phyloP scores from a whole-genome alignment of 768 basidiomycete genomes.

The Strobilomyces dryophilus region DNA sequence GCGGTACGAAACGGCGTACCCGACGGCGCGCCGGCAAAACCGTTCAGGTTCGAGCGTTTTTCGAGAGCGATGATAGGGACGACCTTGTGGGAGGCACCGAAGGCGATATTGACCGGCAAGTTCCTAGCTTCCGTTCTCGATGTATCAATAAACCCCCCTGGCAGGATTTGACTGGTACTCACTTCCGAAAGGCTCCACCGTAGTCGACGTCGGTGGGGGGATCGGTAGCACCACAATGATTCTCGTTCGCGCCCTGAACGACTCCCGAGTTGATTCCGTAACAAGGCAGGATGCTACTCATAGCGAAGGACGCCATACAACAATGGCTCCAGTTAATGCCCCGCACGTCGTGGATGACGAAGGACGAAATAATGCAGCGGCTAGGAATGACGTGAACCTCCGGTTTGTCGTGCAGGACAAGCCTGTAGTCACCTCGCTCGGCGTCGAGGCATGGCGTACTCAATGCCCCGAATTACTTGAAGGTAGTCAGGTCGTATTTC shows the following conservation, averaged over 20 bases:
- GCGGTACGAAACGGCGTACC: background rate
- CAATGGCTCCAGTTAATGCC: constrained; percentile 1
- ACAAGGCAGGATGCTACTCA: constrained; percentile 1
- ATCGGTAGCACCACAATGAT: constrained; percentile 51
- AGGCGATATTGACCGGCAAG: constrained; percentile 52
- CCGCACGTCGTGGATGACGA: background rate
- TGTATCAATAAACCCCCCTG: background rate
- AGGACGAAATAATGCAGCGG: constrained; percentile 11
- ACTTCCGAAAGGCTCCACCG: constrained; percentile 44
- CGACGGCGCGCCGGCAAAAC: constrained; percentile 26
- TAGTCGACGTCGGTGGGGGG: constrained; percentile 71
- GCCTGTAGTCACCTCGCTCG: constrained; percentile 50
- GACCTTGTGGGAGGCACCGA: constrained; percentile 64
- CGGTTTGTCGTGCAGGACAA: constrained; percentile 57
- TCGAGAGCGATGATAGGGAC: constrained; percentile 76
- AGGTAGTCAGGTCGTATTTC: constrained; percentile 48
- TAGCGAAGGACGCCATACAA: background rate
- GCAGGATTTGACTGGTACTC: constrained; percentile 58
- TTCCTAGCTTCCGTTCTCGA: background rate
- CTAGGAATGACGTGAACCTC: constrained; percentile 34
- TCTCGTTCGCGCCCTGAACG: constrained; percentile 37
- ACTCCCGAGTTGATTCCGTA: background rate
- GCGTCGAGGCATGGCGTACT: constrained; percentile 52
- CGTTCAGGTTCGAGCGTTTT: constrained; percentile 60
- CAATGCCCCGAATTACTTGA: constrained; percentile 57